A percentile compares a stretch with the other conserved stretches of the same genome.
Evolutionary conservation across 176 grass and related monocot genomes (phyloP).

Genomic region (Thinopyrum elongatum): DNA sequence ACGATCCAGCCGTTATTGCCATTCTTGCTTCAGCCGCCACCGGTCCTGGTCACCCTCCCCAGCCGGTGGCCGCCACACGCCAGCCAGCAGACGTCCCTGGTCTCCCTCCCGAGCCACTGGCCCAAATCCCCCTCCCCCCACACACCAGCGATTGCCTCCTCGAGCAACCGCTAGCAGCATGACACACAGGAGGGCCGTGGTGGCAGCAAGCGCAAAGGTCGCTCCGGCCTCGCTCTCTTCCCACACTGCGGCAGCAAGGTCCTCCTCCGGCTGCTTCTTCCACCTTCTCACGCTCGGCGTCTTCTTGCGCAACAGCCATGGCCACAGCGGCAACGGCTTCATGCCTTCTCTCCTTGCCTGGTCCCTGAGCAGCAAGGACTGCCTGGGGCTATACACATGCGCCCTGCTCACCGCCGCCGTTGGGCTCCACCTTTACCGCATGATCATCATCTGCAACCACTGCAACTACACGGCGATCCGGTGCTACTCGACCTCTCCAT

Average conservation of each 20-base stretch:
- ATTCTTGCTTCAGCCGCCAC: neutral
- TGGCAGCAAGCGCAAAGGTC: too few species aligned
- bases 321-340: neutral
- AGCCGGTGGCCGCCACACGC: too few species aligned
- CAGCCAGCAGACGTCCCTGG: neutral
- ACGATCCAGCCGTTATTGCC: too few species aligned
- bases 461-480: neutral
- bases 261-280: neutral
- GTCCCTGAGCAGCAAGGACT: neutral
- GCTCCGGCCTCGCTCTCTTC: too few species aligned
- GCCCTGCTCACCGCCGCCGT: conserved; percentile 16
- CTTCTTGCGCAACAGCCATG: neutral
- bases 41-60: too few species aligned
- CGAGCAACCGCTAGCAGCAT: too few species aligned
- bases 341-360: neutral
- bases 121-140: too few species aligned
- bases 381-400: conserved; percentile 14
- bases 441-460: conserved; percentile 23
- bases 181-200: too few species aligned
- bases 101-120: too few species aligned
- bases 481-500: conserved; percentile 6
- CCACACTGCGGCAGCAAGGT: too few species aligned
- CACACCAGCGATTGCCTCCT: too few species aligned
- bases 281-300: neutral
- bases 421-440: neutral